Evolutionary conservation across 2,329 filamentous ascomycete genomes (phyloP).

Genomic region (Ophiostoma tasmaniense): DNA sequence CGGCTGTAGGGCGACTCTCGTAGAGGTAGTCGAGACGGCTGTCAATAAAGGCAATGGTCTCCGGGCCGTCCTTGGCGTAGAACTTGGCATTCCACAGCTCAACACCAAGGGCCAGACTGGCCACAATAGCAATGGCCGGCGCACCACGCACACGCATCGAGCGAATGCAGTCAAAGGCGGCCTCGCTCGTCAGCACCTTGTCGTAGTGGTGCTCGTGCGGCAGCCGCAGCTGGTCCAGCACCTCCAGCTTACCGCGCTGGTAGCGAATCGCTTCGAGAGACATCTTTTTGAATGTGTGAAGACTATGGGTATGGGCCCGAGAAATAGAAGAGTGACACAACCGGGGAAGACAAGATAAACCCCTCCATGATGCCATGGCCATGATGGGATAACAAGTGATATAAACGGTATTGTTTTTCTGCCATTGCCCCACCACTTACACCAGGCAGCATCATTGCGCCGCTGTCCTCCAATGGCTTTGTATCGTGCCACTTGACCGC

Average conservation of each 20-base stretch:
- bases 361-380: background rate
- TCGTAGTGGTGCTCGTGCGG: constrained; percentile 77
- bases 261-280: constrained; percentile 70
- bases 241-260: constrained; percentile 59
- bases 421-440: constrained; percentile 12
- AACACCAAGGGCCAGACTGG: constrained; percentile 76
- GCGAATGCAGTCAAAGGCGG: constrained; percentile 75
- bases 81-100: constrained; percentile 57
- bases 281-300: constrained; percentile 8
- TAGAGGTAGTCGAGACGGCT: constrained; percentile 78
- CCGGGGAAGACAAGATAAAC: background rate
- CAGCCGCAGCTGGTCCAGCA: constrained; percentile 75
- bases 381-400: background rate
- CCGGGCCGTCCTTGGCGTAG: constrained; percentile 33
- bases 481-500: constrained; percentile 12
- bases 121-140: constrained; percentile 96
- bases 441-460: background rate
- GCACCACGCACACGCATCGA: constrained; percentile 75
- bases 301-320: background rate
- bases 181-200: constrained; percentile 57
- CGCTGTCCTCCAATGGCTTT: constrained; percentile 1
- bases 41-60: constrained; percentile 63
- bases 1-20: constrained; percentile 83
- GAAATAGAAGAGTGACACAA: background rate
- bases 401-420: constrained; percentile 9